Conservation (phyloP, 805 yeast species). For the Kodamaea lidongshanica region DNA sequence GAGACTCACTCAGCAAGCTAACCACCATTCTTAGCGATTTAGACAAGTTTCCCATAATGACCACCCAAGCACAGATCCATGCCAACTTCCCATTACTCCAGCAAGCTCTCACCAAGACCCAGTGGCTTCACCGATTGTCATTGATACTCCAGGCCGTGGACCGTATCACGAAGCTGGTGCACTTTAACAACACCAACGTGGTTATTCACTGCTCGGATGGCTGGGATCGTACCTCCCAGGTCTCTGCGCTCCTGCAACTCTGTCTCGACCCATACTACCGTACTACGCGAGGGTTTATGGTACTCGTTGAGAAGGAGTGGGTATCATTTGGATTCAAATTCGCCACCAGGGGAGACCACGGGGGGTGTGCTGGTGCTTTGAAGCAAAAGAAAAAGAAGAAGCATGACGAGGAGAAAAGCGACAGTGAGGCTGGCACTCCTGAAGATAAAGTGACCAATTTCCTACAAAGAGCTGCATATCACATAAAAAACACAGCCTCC, state of each 20-base stretch:
- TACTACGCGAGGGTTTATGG: slow-evolving; percentile 81
- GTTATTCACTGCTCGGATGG: slow-evolving; percentile 96
- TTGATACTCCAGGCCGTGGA: slow-evolving; percentile 71
- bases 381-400: slow-evolving; percentile 15
- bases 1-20: slow-evolving; percentile 69
- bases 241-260: slow-evolving; percentile 74
- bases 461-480: slow-evolving; percentile 36
- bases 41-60: slow-evolving; percentile 46
- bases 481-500: slow-evolving; percentile 34
- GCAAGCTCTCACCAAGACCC: slow-evolving; percentile 54
- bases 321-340: slow-evolving; percentile 89
- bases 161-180: slow-evolving; percentile 72
- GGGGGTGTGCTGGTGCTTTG: slow-evolving; percentile 44
- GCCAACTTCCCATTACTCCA: slow-evolving; percentile 28
- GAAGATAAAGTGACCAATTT: slow-evolving; percentile 31
- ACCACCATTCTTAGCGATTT: slow-evolving; percentile 59
- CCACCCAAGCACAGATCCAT: slow-evolving; percentile 1
- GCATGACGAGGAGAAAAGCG: slow-evolving; percentile 11
- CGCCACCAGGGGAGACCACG: slow-evolving; percentile 74
- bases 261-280: slow-evolving; percentile 88
- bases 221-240: slow-evolving; percentile 95
- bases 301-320: slow-evolving; percentile 91
- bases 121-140: slow-evolving; percentile 73
- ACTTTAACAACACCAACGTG: slow-evolving; percentile 75
- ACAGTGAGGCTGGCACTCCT: slow-evolving; percentile 12